These are phyloP conservation scores for Mycena venus DNA, from an alignment of 768 basidiomycete genomes.

Conservation along the genomic window DNA sequence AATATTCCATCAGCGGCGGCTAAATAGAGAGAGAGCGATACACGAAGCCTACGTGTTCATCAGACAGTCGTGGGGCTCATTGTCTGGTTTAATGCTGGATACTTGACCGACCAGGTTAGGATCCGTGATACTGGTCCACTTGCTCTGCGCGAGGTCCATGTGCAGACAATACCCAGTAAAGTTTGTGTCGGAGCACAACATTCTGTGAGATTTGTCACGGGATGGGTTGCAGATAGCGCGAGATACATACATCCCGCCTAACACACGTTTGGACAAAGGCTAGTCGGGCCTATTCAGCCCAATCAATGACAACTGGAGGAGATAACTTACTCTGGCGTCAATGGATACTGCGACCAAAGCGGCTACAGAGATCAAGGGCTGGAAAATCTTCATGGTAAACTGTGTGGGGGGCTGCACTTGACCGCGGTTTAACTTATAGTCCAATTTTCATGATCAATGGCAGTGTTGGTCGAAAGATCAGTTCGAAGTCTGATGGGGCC, in stretches of 20 bases:
- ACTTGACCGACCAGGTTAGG: conserved; percentile 18
- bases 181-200: conserved; percentile 18
- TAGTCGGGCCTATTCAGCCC: conserved; percentile 5
- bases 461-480: conserved; percentile 14
- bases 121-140: conserved; percentile 13
- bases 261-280: conserved; percentile 16
- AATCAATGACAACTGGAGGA: conserved; percentile 16
- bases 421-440: conserved; percentile 19
- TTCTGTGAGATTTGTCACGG: conserved; percentile 13
- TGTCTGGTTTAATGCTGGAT: conserved; percentile 17
- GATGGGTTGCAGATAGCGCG: conserved; percentile 12
- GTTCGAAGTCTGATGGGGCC: conserved; percentile 11
- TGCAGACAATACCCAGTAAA: conserved; percentile 17
- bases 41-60: conserved; percentile 12
- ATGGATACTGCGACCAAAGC: conserved; percentile 14
- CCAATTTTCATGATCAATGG: conserved; percentile 11
- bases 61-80: conserved; percentile 15
- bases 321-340: conserved; percentile 18
- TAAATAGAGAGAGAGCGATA: conserved; percentile 9
- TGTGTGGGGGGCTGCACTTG: conserved; percentile 17
- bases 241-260: conserved; percentile 24
- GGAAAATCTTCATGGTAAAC: conserved; percentile 19
- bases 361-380: conserved; percentile 21
- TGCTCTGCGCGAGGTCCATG: conserved; percentile 18
- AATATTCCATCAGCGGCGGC: conserved; percentile 16